A percentile compares a stretch with the other conserved stretches of the same genome.
phyloP scores from a whole-genome alignment of 495 filamentous ascomycete genomes.

The Xylaria telfairii region DNA sequence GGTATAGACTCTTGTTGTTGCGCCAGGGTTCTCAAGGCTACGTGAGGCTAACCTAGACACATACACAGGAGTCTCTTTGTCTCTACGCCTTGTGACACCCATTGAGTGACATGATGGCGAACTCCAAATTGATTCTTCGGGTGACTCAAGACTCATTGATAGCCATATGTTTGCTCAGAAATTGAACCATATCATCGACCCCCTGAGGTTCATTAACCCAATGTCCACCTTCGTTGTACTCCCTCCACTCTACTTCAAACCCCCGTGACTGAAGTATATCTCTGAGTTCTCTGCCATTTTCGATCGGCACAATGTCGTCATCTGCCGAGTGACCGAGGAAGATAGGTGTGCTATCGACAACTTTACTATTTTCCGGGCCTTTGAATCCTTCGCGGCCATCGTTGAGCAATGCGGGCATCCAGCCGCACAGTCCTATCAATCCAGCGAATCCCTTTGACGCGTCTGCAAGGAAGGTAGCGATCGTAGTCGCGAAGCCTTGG shows the following conservation, averaged over 20 bases:
- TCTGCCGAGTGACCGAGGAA: slow-evolving; percentile 61
- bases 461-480: slow-evolving; percentile 49
- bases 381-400: slow-evolving; percentile 18
- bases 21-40: too few species aligned
- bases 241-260: slow-evolving; percentile 53
- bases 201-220: slow-evolving; percentile 61
- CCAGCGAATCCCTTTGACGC: slow-evolving; percentile 40
- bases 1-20: too few species aligned
- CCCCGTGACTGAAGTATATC: slow-evolving; percentile 44
- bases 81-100: too few species aligned
- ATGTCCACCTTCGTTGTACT: slow-evolving; percentile 61
- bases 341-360: slow-evolving; percentile 39
- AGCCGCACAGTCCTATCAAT: slow-evolving; percentile 63
- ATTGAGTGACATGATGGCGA: not conserved
- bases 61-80: too few species aligned
- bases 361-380: not conserved
- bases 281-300: slow-evolving; percentile 50
- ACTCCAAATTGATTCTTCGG: slow-evolving; percentile 4
- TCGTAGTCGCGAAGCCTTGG: slow-evolving; percentile 51
- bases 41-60: too few species aligned
- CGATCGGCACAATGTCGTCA: slow-evolving; percentile 57
- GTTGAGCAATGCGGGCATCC: slow-evolving; percentile 46
- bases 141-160: not conserved
- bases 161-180: slow-evolving; percentile 35
- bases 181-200: slow-evolving; percentile 57